Evolutionary conservation across 176 grass and related monocot genomes (phyloP).

Genomic region (Avena sativa): DNA sequence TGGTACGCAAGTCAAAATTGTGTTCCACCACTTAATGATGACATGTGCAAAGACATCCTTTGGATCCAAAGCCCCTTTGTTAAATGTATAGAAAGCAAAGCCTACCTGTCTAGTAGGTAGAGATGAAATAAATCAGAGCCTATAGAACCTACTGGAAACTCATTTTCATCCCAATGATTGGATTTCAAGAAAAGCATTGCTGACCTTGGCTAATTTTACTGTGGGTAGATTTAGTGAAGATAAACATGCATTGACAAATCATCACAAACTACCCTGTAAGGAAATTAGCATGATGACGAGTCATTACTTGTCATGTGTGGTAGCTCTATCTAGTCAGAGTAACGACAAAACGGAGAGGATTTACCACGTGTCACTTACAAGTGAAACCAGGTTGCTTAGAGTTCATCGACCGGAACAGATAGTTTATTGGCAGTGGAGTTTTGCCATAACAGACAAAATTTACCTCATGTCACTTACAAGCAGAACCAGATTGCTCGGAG

Average conservation of each 20-base stretch:
- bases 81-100: constrained; percentile 33
- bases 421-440: background rate
- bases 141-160: constrained; percentile 31
- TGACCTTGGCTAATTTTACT: constrained; percentile 8
- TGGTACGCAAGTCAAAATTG: constrained; percentile 26
- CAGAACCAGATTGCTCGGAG: background rate
- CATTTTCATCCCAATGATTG: constrained; percentile 37
- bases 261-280: background rate
- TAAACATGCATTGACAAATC: background rate
- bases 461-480: background rate
- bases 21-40: constrained; percentile 14
- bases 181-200: constrained; percentile 6
- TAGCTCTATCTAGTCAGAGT: background rate
- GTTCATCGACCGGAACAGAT: background rate
- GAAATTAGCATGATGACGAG: background rate
- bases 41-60: constrained; percentile 37
- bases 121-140: constrained; percentile 38
- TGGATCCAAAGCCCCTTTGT: constrained; percentile 32
- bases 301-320: background rate
- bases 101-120: constrained; percentile 43
- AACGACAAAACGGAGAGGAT: background rate
- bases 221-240: background rate
- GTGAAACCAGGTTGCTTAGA: background rate
- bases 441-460: background rate
- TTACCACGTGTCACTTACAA: background rate